Conservation (phyloP, 148 eudicot species). For the Cornus florida region DNA sequence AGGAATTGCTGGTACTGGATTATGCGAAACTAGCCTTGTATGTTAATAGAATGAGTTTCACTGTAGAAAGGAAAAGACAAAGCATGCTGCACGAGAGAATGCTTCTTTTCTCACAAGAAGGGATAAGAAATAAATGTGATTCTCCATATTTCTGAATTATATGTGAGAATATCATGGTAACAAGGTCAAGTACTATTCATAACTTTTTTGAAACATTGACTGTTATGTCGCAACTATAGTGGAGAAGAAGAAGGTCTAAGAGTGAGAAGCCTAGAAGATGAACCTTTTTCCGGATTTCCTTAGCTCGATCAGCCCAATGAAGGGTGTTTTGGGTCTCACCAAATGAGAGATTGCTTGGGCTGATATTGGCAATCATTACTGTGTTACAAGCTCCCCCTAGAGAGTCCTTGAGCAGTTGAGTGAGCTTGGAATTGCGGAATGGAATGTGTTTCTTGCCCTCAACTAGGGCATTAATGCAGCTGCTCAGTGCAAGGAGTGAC, state of each 20-base stretch:
- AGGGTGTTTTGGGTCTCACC: constrained; percentile 93
- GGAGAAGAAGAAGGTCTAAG: neutral
- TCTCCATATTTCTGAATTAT: neutral
- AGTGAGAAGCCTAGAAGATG: neutral
- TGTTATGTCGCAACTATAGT: neutral
- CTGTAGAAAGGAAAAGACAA: too few relatives aligned
- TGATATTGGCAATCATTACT: constrained; percentile 86
- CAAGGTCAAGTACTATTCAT: neutral
- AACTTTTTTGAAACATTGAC: neutral
- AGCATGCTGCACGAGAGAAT: too few relatives aligned
- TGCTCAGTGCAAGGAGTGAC: constrained; percentile 87
- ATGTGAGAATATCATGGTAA: neutral
- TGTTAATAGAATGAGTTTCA: too few relatives aligned
- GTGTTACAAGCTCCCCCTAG: constrained; percentile 90
- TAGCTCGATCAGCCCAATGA: constrained; percentile 97
- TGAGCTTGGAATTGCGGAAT: constrained; percentile 86
- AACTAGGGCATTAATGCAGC: constrained; percentile 90
- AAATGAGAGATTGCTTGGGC: constrained; percentile 73
- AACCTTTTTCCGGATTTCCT: constrained; percentile 87
- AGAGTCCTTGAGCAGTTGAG: constrained; percentile 91
- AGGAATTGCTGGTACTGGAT: neutral
- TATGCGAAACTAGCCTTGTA: too few relatives aligned
- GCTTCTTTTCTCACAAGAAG: too few relatives aligned
- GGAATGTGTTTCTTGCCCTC: constrained; percentile 95
- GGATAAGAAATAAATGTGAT: too few relatives aligned